phyloP scores from a whole-genome alignment of 345 rosid species.

The Lumnitzera racemosa region DNA sequence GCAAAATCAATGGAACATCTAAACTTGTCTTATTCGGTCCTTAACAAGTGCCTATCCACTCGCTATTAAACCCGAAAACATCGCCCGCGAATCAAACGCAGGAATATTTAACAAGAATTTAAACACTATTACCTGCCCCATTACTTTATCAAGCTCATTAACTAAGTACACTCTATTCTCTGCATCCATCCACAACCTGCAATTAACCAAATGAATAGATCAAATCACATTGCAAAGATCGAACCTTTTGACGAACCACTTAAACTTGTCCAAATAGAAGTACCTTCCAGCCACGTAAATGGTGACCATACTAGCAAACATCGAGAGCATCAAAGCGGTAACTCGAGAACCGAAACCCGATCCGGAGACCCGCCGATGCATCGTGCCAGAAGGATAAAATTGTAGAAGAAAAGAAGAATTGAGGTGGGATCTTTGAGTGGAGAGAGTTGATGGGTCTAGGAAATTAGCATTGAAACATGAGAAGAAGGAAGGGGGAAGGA shows the following conservation, averaged over 20 bases:
- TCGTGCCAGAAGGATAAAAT: no score
- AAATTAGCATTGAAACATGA: no score
- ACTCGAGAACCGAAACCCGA: conserved; percentile 18
- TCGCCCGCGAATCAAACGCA: no score
- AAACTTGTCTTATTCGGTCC: not conserved
- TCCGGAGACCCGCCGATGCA: not conserved
- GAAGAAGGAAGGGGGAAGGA: no score
- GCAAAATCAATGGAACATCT: no score
- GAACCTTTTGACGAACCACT: not conserved
- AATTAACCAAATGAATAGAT: not conserved
- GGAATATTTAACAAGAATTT: not conserved
- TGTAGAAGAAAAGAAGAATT: no score
- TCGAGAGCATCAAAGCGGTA: conserved; percentile 19
- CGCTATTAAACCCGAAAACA: not conserved
- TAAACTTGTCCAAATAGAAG: not conserved
- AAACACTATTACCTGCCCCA: conserved; percentile 23
- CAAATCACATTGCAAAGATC: not conserved
- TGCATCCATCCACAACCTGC: conserved; percentile 50
- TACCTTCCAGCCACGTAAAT: conserved; percentile 41
- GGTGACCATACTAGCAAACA: conserved; percentile 35
- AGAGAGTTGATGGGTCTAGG: no score
- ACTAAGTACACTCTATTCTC: conserved; percentile 28
- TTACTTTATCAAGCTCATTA: conserved; percentile 32
- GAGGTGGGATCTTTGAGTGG: no score
- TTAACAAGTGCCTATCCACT: not conserved